phyloP scores from a whole-genome alignment of 805 yeast genomes.

The Nematodospora valgi region DNA sequence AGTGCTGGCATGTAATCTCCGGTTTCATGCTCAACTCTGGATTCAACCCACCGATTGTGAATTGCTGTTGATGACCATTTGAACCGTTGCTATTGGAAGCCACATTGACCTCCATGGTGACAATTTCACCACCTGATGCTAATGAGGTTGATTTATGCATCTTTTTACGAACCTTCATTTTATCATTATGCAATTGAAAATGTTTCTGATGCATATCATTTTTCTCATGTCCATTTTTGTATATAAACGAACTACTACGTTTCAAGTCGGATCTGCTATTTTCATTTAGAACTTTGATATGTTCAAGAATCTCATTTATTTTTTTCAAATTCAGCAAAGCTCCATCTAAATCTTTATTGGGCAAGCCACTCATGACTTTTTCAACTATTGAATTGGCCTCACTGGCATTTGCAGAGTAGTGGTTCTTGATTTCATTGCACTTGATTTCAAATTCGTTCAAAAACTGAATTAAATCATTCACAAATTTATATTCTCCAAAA shows the following conservation, averaged over 20 bases:
- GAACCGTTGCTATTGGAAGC: neutral
- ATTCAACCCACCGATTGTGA: conserved; percentile 14
- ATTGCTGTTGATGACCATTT: conserved; percentile 4
- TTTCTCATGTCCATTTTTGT: neutral
- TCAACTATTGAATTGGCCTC: too few relatives aligned
- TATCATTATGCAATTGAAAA: conserved; percentile 1
- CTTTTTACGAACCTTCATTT: conserved; percentile 5
- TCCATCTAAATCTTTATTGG: conserved; percentile 6
- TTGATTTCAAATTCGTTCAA: conserved; percentile 7
- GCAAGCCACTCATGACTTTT: conserved; percentile 3
- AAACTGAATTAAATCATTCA: conserved; percentile 9
- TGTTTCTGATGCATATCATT: conserved; percentile 2
- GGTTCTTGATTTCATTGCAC: conserved; percentile 4
- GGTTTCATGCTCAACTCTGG: conserved; percentile 15
- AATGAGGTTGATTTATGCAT: neutral
- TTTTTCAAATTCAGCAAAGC: conserved; percentile 3
- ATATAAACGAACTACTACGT: conserved; percentile 1
- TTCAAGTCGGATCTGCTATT: neutral
- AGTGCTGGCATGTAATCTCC: conserved; percentile 43
- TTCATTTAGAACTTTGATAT: conserved; percentile 4
- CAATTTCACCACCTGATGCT: conserved; percentile 9
- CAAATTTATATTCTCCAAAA: conserved; percentile 3
- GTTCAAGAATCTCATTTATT: conserved; percentile 7
- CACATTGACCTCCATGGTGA: conserved; percentile 8
- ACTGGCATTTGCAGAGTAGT: neutral